Percentiles rank a stretch among this genome's conserved stretches.
phyloP scores from a whole-genome alignment of 352 stramenopile genomes.

The Phytopythium litorale region DNA sequence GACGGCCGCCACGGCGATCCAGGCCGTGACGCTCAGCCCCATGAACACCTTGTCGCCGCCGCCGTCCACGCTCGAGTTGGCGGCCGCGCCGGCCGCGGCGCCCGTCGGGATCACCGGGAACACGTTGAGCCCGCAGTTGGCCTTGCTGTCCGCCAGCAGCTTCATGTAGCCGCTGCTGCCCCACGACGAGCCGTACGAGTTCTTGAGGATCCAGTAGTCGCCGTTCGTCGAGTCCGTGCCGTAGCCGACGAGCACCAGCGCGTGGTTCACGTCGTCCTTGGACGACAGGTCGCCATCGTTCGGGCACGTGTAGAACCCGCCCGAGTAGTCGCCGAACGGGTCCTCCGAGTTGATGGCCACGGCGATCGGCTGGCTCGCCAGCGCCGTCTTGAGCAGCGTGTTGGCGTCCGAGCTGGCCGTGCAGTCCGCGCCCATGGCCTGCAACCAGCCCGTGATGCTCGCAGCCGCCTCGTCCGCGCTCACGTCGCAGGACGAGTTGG shows the following conservation, averaged over 20 bases:
- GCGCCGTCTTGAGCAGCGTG: constrained; percentile 43
- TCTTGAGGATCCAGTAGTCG: constrained; percentile 84
- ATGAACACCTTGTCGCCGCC: constrained; percentile 62
- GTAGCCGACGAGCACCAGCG: constrained; percentile 72
- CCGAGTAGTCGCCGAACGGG: constrained; percentile 65
- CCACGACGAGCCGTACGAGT: constrained; percentile 74
- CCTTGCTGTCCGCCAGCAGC: constrained; percentile 57
- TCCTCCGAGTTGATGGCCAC: constrained; percentile 75
- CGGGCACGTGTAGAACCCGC: constrained; percentile 65
- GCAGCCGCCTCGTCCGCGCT: constrained; percentile 50
- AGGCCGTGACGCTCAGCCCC: constrained; percentile 40
- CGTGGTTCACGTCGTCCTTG: constrained; percentile 73
- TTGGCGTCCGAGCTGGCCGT: constrained; percentile 40
- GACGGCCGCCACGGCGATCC: constrained; percentile 54
- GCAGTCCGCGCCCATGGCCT: constrained; percentile 62
- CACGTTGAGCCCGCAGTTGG: constrained; percentile 78
- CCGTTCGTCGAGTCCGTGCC: constrained; percentile 45
- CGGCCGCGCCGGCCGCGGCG: constrained; percentile 36
- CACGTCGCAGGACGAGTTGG: constrained; percentile 29
- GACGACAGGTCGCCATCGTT: constrained; percentile 58
- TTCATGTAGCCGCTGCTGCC: constrained; percentile 63
- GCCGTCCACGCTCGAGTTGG: constrained; percentile 45
- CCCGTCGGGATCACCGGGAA: constrained; percentile 69
- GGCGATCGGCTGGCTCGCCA: constrained; percentile 64
- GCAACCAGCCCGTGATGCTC: constrained; percentile 67